Evolutionary conservation across 1,284 basidiomycete species (phyloP).

Genomic region (Cystobasidium slooffiae): DNA sequence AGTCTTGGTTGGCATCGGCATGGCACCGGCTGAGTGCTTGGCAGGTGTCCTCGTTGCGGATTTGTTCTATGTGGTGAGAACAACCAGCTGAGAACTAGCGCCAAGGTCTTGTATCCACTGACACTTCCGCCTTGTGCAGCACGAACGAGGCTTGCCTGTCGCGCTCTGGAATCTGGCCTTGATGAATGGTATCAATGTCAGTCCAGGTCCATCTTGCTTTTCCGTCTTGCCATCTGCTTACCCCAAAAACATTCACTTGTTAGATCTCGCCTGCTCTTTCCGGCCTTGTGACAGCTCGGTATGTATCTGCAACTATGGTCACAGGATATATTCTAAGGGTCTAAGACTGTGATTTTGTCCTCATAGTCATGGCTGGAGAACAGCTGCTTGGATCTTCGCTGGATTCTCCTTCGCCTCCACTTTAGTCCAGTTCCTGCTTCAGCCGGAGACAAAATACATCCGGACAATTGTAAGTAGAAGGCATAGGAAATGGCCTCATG

Average conservation of each 20-base stretch:
- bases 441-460: conserved; percentile 23
- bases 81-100: background rate
- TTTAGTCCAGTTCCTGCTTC: conserved; percentile 4
- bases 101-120: background rate
- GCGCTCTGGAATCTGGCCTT: conserved; percentile 34
- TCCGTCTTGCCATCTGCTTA: background rate
- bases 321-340: background rate
- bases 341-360: background rate
- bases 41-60: conserved; percentile 28
- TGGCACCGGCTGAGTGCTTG: conserved; percentile 32
- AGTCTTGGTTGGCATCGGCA: conserved; percentile 33
- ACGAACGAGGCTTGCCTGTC: conserved; percentile 38
- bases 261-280: conserved; percentile 30
- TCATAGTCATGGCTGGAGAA: conserved; percentile 28
- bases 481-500: too few relatives aligned
- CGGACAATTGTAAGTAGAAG: conserved; percentile 19
- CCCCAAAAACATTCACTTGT: background rate
- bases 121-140: conserved; percentile 18
- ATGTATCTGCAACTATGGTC: background rate
- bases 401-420: conserved; percentile 17
- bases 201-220: background rate
- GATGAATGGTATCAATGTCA: conserved; percentile 36
- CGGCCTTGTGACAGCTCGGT: conserved; percentile 34
- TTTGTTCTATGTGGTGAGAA: conserved; percentile 27
- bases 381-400: conserved; percentile 36